These are phyloP conservation scores for Penicillium manginii DNA, from an alignment of 495 filamentous ascomycete species.

Conservation along the genomic window DNA sequence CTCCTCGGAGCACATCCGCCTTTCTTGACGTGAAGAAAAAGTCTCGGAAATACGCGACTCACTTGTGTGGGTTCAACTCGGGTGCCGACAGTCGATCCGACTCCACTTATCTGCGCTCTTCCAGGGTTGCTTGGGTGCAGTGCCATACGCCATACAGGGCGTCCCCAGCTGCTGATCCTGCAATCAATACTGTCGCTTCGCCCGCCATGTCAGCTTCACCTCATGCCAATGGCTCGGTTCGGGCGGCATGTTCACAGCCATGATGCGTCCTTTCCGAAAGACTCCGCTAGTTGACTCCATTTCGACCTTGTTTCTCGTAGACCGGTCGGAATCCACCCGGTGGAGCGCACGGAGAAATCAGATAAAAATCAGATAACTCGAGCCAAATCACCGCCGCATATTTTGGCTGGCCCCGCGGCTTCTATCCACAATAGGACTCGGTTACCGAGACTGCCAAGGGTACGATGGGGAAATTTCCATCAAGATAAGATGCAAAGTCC, in stretches of 20 bases:
- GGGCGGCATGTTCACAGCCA: not conserved
- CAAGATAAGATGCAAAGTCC: slow-evolving; percentile 18
- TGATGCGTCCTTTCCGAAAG: not conserved
- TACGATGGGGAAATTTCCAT: slow-evolving; percentile 2
- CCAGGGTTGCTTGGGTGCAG: slow-evolving; percentile 1
- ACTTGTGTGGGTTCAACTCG: slow-evolving; percentile 8
- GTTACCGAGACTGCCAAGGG: slow-evolving; percentile 27
- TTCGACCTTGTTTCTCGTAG: slow-evolving; percentile 4
- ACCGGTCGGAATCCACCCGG: slow-evolving; percentile 23
- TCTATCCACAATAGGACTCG: slow-evolving; percentile 26
- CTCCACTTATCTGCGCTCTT: slow-evolving; percentile 8
- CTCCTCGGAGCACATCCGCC: not conserved
- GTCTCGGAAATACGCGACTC: slow-evolving; percentile 1
- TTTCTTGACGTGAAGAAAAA: not conserved
- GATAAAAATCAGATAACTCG: slow-evolving; percentile 37
- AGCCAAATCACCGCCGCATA: slow-evolving; percentile 24
- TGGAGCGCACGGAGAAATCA: slow-evolving; percentile 32
- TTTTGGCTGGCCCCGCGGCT: slow-evolving; percentile 17
- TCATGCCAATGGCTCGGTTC: not conserved
- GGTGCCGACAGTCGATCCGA: slow-evolving; percentile 9
- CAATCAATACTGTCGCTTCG: slow-evolving; percentile 1
- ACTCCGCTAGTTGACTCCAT: not conserved
- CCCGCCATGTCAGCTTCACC: slow-evolving; percentile 1
- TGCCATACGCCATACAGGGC: not conserved
- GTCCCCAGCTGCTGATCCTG: slow-evolving; percentile 1